These are phyloP conservation scores for Micractinium conductrix DNA, from an alignment of 139 green algal species.

Conservation along the genomic window DNA sequence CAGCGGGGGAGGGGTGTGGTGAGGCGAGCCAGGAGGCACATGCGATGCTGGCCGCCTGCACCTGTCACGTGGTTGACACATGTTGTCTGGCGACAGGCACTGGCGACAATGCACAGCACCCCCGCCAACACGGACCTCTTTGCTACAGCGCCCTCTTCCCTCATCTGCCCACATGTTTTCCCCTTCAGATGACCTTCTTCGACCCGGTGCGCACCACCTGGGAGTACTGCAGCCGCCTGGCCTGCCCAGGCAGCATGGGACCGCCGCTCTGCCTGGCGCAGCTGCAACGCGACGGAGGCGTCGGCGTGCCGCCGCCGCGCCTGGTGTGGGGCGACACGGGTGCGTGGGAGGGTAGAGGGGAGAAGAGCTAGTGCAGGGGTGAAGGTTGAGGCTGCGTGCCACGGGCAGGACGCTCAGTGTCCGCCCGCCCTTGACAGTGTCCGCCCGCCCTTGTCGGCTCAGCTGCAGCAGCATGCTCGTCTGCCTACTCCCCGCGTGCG, in stretches of 20 bases:
- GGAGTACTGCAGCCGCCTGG: conserved; percentile 67
- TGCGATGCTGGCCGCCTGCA: not conserved
- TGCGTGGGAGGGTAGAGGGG: not conserved
- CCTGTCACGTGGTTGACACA: not conserved
- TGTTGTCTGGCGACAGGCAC: too few species aligned
- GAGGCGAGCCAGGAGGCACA: not conserved
- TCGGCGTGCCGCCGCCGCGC: not conserved
- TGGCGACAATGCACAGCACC: too few species aligned
- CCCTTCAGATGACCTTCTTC: conserved; percentile 74
- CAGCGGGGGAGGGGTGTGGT: not conserved
- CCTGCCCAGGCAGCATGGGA: conserved; percentile 63
- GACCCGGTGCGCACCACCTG: conserved; percentile 74
- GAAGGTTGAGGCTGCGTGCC: not conserved
- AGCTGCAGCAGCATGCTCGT: not conserved
- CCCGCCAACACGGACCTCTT: not conserved
- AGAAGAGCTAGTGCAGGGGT: not conserved
- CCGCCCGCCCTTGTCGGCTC: not conserved
- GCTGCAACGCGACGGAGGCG: conserved; percentile 7
- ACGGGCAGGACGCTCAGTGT: not conserved
- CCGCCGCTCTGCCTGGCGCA: conserved; percentile 66
- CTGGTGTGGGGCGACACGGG: conserved; percentile 31
- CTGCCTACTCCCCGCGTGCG: not conserved
- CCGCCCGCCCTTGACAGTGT: not conserved
- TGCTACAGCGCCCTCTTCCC: not conserved
- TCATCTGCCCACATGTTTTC: not conserved